phyloP scores from a whole-genome alignment of 2,329 filamentous ascomycete species.

The Phyllosticta paracitricarpa region DNA sequence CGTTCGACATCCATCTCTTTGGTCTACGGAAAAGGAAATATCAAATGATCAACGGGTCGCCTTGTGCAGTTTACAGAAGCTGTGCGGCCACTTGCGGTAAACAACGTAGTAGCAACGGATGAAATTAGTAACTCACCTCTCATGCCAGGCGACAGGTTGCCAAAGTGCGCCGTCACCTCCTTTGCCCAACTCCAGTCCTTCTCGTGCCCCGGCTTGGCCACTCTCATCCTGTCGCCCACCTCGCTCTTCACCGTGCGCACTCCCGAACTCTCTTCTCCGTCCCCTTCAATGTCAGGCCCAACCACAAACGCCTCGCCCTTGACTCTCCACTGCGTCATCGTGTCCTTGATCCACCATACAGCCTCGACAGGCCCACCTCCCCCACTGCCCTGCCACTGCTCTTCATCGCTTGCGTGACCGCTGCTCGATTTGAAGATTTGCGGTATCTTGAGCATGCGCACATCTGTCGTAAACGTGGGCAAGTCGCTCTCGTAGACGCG shows the following conservation, averaged over 20 bases:
- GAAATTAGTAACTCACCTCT: slow-evolving; percentile 41
- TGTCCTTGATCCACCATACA: slow-evolving; percentile 66
- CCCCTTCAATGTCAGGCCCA: slow-evolving; percentile 53
- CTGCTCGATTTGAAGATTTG: slow-evolving; percentile 53
- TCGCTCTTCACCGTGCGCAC: slow-evolving; percentile 50
- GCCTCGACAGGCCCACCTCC: slow-evolving; percentile 68
- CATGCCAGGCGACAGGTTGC: slow-evolving; percentile 74
- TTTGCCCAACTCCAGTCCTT: slow-evolving; percentile 64
- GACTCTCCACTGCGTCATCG: slow-evolving; percentile 74
- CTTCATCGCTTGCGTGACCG: slow-evolving; percentile 35
- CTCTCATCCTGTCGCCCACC: slow-evolving; percentile 54
- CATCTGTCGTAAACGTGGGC: slow-evolving; percentile 77
- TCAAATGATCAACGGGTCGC: neutral
- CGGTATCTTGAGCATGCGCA: slow-evolving; percentile 71
- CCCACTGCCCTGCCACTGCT: slow-evolving; percentile 41
- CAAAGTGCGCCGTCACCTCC: slow-evolving; percentile 81
- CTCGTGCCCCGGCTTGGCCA: slow-evolving; percentile 34
- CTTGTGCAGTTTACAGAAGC: neutral
- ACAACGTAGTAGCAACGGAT: neutral
- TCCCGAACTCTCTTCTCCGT: slow-evolving; percentile 43
- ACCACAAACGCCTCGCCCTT: slow-evolving; percentile 68
- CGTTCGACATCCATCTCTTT: neutral
- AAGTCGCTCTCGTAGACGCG: slow-evolving; percentile 64
- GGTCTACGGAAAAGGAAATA: neutral
- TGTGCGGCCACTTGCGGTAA: neutral